Evolutionary conservation across 192 early-diverging fungal genomes (phyloP).

Genomic region (Podila epicladia): DNA sequence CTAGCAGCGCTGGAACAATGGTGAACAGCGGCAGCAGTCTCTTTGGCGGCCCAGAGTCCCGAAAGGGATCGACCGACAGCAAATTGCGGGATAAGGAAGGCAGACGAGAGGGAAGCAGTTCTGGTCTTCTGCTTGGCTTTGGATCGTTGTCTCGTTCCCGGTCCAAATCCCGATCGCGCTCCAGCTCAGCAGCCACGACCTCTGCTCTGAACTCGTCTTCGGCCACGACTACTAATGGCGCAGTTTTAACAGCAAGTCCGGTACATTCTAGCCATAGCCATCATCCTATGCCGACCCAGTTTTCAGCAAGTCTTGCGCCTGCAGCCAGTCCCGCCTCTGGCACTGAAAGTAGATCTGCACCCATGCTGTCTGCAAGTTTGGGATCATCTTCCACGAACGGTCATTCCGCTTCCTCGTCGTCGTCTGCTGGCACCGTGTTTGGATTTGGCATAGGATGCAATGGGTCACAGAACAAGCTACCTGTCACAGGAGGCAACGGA

Average conservation of each 20-base stretch:
- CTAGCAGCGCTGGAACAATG: not conserved
- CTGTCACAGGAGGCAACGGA: not conserved
- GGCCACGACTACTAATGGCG: not conserved
- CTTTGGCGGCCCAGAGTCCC: not conserved
- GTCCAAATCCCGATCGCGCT: conserved; percentile 21
- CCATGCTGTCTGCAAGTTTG: not conserved
- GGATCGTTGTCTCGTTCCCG: conserved; percentile 24
- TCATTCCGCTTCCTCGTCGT: not conserved
- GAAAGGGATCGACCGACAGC: conserved; percentile 1
- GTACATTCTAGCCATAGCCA: not conserved
- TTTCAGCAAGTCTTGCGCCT: too few relatives aligned
- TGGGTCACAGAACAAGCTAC: conserved; percentile 13
- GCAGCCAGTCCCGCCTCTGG: too few relatives aligned
- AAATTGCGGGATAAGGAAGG: not conserved
- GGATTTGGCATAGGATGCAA: conserved; percentile 29
- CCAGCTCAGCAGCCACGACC: conserved; percentile 9
- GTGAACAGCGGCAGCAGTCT: not conserved
- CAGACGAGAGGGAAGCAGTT: conserved; percentile 20
- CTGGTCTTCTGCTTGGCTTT: conserved; percentile 32
- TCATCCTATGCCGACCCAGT: not conserved
- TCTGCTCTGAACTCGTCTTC: not conserved
- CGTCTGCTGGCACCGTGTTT: conserved; percentile 26
- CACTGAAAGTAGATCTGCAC: not conserved
- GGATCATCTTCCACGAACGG: not conserved
- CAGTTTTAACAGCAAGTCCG: not conserved